Evolutionary conservation across 1,139 yeast species (phyloP), one percentile per base, ranked within the genome.

Genomic region (Meyerozyma athensensis): DNA sequence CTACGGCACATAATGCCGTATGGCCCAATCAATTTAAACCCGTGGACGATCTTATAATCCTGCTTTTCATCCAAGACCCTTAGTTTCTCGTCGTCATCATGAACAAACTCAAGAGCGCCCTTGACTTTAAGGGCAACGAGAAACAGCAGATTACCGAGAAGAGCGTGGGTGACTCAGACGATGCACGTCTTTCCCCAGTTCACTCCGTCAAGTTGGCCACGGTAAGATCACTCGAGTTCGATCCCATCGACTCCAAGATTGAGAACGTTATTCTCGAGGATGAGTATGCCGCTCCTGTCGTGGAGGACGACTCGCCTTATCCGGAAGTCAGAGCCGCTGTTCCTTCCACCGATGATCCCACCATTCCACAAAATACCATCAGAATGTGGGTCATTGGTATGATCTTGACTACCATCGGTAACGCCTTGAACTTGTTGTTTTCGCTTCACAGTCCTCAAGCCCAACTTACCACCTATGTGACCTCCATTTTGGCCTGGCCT

Each of bases 271-370:
- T 52, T 28, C 58, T 57, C 19, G 57, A 53, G 23, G 75, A 69
- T 45, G 74, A 65, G 13, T 70, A 70, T 49, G 68, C 78, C 36
- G 70, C 66, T 42, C 50, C 65, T 30, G 47, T 48, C 12, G 70
- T 66, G 21, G 72, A 66, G 49, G 72, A 76, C 49, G 81, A 80
- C 50, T 77, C 82, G 16, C 81, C 84, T 7, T 78, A 77, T 52
- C 79, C 85, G 0, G 86, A 81, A 53, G 87, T 81, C 30, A 68
- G 86, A 51, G 84, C 85, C 5, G 72, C 85, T 4, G 85, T 81
- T 28, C 83, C 85, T 2, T 71, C 79, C 26, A 60, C 66, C 19
- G 86, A 80, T 52, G 81, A 79, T 52, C 65, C 70, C 2, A 43
- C 62, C 1, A 48, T 77, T 23, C 81, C 79, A 1, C 84, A 78